phyloP scores from a whole-genome alignment of 1,284 basidiomycete species.

The Ganoderma boninense region DNA sequence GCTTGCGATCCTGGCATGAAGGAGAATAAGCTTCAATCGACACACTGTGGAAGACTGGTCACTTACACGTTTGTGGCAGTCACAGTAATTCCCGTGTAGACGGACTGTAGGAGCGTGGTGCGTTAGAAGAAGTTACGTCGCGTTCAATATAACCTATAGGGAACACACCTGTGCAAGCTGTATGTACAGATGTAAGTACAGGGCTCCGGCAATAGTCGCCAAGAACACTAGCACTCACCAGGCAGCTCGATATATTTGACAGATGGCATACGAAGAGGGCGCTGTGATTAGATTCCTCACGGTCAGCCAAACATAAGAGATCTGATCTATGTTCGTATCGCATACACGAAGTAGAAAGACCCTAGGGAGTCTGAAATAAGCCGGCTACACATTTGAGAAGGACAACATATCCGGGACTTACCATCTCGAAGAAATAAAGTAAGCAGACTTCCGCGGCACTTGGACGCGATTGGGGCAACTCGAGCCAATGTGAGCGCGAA shows the following conservation, averaged over 20 bases:
- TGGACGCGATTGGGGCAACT: slow-evolving; percentile 1
- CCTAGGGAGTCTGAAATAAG: background rate
- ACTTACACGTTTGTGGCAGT: slow-evolving; percentile 19
- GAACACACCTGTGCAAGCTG: background rate
- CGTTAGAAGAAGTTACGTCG: background rate
- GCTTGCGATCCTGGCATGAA: slow-evolving; percentile 6
- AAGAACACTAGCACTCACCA: slow-evolving; percentile 8
- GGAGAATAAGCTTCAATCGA: background rate
- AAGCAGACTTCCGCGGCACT: slow-evolving; percentile 15
- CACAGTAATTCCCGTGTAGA: slow-evolving; percentile 18
- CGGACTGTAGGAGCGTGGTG: slow-evolving; percentile 4
- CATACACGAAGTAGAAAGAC: slow-evolving; percentile 16
- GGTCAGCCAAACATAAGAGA: background rate
- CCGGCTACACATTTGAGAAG: background rate
- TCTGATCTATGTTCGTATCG: background rate
- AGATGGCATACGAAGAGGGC: slow-evolving; percentile 17
- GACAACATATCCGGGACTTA: background rate
- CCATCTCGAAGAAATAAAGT: slow-evolving; percentile 20
- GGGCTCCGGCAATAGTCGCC: background rate
- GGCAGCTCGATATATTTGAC: slow-evolving; percentile 16
- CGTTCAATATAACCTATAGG: background rate
- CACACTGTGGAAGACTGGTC: background rate
- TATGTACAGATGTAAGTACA: background rate
- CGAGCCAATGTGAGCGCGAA: slow-evolving; percentile 19
- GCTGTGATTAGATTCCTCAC: background rate